A percentile compares a stretch with the other conserved stretches of the same genome.
Evolutionary conservation across 805 yeast species (phyloP).

Genomic region (Kluyveromyces starmeri): DNA sequence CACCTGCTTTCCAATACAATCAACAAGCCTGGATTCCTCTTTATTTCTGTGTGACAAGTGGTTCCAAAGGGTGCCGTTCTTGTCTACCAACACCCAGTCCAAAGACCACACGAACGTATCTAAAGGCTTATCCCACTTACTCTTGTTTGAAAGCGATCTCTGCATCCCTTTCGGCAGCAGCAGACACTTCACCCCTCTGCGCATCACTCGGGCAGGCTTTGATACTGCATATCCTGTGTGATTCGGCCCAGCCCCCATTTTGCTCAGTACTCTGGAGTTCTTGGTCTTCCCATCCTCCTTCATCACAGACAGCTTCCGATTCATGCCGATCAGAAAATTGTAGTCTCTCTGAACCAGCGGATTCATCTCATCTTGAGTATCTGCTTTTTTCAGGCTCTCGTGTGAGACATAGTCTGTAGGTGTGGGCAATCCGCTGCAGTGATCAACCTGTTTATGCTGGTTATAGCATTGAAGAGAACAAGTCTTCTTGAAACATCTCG

Average conservation of each 20-base stretch:
- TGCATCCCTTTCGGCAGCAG: constrained; percentile 69
- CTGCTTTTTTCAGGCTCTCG: constrained; percentile 32
- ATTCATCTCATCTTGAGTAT: constrained; percentile 33
- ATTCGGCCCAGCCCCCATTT: constrained; percentile 9
- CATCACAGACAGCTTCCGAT: constrained; percentile 51
- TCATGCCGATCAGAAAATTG: constrained; percentile 55
- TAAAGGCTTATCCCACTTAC: constrained; percentile 58
- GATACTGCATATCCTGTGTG: constrained; percentile 13
- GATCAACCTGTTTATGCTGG: constrained; percentile 51
- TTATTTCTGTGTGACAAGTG: constrained; percentile 32
- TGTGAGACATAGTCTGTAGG: constrained; percentile 48
- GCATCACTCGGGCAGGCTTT: constrained; percentile 24
- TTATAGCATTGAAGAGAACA: constrained; percentile 69
- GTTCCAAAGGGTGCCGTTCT: constrained; percentile 20
- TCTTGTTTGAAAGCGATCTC: constrained; percentile 51
- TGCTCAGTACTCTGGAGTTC: constrained; percentile 36
- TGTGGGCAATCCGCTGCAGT: constrained; percentile 58
- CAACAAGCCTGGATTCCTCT: constrained; percentile 25
- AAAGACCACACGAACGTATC: constrained; percentile 69
- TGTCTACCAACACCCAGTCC: constrained; percentile 49
- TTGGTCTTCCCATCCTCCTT: constrained; percentile 41
- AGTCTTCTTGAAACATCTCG: constrained; percentile 58
- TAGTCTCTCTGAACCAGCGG: constrained; percentile 67
- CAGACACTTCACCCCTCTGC: constrained; percentile 60
- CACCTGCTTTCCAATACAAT: constrained; percentile 26